Base-by-base conservation (phyloP, 352 stramenopile species). In the Pythium plurisporium region DNA sequence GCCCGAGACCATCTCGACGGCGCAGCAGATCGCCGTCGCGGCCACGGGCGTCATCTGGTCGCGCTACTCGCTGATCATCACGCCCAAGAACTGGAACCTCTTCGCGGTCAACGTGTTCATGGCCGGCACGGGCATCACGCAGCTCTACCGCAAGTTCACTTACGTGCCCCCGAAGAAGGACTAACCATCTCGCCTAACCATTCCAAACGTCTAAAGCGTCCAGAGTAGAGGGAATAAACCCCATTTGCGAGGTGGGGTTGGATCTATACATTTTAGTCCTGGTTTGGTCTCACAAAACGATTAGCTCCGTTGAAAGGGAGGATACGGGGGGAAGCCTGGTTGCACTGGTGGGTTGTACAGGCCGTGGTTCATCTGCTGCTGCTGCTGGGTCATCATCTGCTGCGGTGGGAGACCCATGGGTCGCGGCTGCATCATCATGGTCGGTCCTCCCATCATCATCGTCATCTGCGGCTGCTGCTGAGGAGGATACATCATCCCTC, bases 61-160 rank as follows among this genome's bases (percentile, higher is more conserved):
- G 26, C 81, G 88, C 47, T 96, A 96, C 71, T 91, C 74, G 52
- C 64, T 91, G 31, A 74, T 96, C 29, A 93, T 96, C 56, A 94
- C 80, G 27, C 87, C 88, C 26, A 85, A 91, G 64, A 96, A 96
- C 77, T 96, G 88, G 79, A 96, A 95, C 64, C 71, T 96, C 15
- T 91, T 96, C 58, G 70, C 79, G 1, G 88, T 96, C 40, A 96
- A 96, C 62, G 68, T 93, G 26, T 93, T 95, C 55, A 96, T 96
- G 82, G 86, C 75, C 36, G 80, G 70, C 64, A 96, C 87, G 42
- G 88, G 88, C 4, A 67, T 91, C 36, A 74, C 70, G 64, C 87
- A 96, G 69, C 74, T 96, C 64, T 91, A 78, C 59, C 81, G 86
- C 62, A 94, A 94, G 64, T 70, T 73, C 50, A 73, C 64, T 70